Conservation (phyloP, 306 rosid genomes). For the Begonia fuchsioides region DNA sequence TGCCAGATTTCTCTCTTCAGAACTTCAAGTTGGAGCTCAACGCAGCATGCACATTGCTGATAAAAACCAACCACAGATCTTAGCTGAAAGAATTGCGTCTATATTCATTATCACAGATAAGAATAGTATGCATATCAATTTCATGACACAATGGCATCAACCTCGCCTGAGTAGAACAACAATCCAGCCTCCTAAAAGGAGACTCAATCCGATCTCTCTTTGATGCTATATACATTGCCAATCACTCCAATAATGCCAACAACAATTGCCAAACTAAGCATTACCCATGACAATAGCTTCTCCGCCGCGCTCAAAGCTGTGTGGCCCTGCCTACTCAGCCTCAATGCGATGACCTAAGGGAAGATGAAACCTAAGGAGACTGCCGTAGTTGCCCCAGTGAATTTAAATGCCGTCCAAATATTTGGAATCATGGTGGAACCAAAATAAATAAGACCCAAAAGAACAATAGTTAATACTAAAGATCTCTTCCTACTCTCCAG, state of each 20-base stretch:
- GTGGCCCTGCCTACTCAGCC: conserved; percentile 29
- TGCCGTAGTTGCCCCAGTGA: conserved; percentile 92
- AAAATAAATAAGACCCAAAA: conserved; percentile 62
- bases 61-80: too few relatives aligned
- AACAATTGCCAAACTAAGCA: conserved; percentile 47
- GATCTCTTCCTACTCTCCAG: conserved; percentile 70
- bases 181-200: not conserved
- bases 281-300: conserved; percentile 47
- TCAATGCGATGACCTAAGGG: conserved; percentile 60
- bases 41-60: too few relatives aligned
- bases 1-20: too few relatives aligned
- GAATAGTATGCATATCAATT: too few relatives aligned
- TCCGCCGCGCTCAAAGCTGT: conserved; percentile 34
- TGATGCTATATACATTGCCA: conserved; percentile 52
- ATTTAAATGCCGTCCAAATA: conserved; percentile 92
- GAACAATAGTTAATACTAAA: conserved; percentile 47
- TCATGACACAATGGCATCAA: too few relatives aligned
- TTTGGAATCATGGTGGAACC: conserved; percentile 89
- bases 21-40: too few relatives aligned
- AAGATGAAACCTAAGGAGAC: conserved; percentile 84
- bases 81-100: too few relatives aligned
- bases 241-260: conserved; percentile 70
- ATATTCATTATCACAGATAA: too few relatives aligned
- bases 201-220: conserved; percentile 35
- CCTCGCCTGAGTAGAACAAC: too few relatives aligned